These are phyloP conservation scores for Blastocladiella emersonii DNA, from an alignment of 371 early-diverging fungal species.

Conservation along the genomic window DNA sequence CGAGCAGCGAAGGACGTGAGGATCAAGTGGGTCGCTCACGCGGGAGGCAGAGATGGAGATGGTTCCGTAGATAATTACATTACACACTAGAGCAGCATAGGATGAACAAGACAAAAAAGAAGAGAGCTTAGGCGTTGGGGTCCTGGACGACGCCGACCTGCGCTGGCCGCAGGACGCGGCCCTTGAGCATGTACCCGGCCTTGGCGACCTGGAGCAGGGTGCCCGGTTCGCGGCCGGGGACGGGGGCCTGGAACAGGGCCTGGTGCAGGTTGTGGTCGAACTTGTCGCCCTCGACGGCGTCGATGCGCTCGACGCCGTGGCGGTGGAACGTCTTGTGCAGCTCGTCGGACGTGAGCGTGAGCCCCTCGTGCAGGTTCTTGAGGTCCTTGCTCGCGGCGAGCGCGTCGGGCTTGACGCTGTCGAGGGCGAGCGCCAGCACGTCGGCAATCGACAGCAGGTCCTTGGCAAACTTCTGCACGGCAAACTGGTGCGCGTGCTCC, in stretches of 20 bases:
- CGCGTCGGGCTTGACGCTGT: constrained; percentile 44
- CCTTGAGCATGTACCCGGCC: constrained; percentile 79
- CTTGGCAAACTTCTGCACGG: constrained; percentile 93
- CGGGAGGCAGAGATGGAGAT: too few species aligned
- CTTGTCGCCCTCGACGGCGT: constrained; percentile 58
- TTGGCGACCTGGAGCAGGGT: constrained; percentile 77
- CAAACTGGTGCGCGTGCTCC: constrained; percentile 59
- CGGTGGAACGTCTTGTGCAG: constrained; percentile 75
- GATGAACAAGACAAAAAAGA: too few species aligned
- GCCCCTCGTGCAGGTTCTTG: constrained; percentile 68
- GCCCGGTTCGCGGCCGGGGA: constrained; percentile 75
- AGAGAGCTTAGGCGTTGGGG: too few species aligned
- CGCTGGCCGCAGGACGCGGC: constrained; percentile 84
- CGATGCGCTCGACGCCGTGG: constrained; percentile 72
- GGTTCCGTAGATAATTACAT: too few species aligned
- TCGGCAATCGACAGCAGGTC: constrained; percentile 90
- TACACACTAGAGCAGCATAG: too few species aligned
- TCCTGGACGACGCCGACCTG: constrained; percentile 84
- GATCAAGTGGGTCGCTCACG: too few species aligned
- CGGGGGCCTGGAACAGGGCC: constrained; percentile 85
- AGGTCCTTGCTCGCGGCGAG: constrained; percentile 33
- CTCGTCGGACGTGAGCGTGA: constrained; percentile 76
- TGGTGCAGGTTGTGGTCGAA: constrained; percentile 91
- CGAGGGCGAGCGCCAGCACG: constrained; percentile 74
- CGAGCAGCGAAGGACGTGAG: too few species aligned